Evolutionary conservation across 352 stramenopile genomes (phyloP).

Genomic region (Phytophthora macrochlamydospora): DNA sequence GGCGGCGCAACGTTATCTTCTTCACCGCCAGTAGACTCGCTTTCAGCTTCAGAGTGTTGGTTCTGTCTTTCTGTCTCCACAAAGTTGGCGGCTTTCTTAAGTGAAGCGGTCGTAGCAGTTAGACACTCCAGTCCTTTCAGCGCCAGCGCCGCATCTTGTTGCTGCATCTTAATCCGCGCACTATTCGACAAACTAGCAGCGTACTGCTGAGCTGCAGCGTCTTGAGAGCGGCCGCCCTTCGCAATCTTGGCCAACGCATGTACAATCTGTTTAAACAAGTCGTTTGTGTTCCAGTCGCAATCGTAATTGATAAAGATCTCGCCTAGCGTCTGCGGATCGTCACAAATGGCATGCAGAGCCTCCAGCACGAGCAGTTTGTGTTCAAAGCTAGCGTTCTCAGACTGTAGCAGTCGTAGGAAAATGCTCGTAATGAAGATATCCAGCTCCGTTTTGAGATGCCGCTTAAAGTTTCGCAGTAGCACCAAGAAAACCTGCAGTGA

Average conservation of each 20-base stretch:
- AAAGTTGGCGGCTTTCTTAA: constrained; percentile 91
- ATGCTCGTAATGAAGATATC: constrained; percentile 99
- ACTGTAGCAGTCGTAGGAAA: constrained; percentile 97
- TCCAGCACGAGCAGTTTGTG: constrained; percentile 98
- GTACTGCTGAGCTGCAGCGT: constrained; percentile 53
- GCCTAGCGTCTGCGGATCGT: constrained; percentile 93
- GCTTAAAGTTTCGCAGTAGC: constrained; percentile 94
- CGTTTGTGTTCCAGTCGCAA: constrained; percentile 97
- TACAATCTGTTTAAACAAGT: constrained; percentile 99
- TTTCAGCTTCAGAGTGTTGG: constrained; percentile 30
- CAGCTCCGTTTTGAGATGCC: constrained; percentile 97
- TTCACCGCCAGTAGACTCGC: constrained; percentile 39
- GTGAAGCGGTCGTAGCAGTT: constrained; percentile 91
- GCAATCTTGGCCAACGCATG: constrained; percentile 95
- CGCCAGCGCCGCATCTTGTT: constrained; percentile 78
- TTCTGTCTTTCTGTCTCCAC: constrained; percentile 65
- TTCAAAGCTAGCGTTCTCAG: constrained; percentile 96
- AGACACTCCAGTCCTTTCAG: constrained; percentile 93
- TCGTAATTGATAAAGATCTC: constrained; percentile 99
- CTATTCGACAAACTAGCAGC: constrained; percentile 63
- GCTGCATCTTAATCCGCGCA: constrained; percentile 64
- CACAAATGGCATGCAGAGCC: constrained; percentile 95
- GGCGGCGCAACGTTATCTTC: constrained; percentile 44
- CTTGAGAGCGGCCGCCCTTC: constrained; percentile 82
- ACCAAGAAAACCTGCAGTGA: constrained; percentile 98